Evolutionary conservation across 345 rosid species (phyloP).

Genomic region (Gossypium arboreum): DNA sequence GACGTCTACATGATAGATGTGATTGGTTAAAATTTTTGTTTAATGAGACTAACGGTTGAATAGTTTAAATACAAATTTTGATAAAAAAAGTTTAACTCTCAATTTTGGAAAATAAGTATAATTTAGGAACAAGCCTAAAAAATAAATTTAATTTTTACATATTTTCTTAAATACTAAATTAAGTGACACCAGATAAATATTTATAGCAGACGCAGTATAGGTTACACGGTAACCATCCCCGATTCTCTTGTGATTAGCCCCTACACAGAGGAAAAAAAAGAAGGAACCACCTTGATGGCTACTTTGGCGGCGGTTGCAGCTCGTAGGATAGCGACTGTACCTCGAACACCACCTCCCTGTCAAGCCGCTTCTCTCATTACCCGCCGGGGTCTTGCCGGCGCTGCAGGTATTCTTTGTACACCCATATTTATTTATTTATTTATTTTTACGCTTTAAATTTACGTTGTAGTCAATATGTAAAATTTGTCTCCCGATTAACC

Average conservation of each 20-base stretch:
- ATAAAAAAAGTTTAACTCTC: too few relatives aligned
- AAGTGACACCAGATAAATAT: too few relatives aligned
- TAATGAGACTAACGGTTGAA: too few relatives aligned
- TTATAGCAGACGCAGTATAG: not conserved
- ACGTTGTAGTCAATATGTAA: not conserved
- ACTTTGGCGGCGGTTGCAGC: conserved; percentile 47
- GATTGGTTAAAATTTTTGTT: too few relatives aligned
- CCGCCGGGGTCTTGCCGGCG: conserved; percentile 79
- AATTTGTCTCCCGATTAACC: not conserved
- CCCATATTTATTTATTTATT: not conserved
- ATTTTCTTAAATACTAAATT: too few relatives aligned
- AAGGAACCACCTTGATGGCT: conserved; percentile 33
- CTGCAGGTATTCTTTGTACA: conserved; percentile 51
- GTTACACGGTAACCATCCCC: too few relatives aligned
- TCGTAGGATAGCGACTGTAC: conserved; percentile 34
- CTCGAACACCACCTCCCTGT: conserved; percentile 32
- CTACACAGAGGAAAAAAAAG: not conserved
- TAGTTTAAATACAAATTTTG: too few relatives aligned
- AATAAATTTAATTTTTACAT: too few relatives aligned
- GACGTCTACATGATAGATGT: too few relatives aligned
- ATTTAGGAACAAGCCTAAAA: too few relatives aligned
- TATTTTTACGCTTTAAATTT: not conserved
- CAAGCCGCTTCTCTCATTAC: conserved; percentile 42
- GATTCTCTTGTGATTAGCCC: not conserved
- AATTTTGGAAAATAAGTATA: too few relatives aligned